Evolutionary conservation across 805 yeast species (phyloP), one percentile per base, ranked within the genome.

Genomic region (Saturnispora ahearnii): DNA sequence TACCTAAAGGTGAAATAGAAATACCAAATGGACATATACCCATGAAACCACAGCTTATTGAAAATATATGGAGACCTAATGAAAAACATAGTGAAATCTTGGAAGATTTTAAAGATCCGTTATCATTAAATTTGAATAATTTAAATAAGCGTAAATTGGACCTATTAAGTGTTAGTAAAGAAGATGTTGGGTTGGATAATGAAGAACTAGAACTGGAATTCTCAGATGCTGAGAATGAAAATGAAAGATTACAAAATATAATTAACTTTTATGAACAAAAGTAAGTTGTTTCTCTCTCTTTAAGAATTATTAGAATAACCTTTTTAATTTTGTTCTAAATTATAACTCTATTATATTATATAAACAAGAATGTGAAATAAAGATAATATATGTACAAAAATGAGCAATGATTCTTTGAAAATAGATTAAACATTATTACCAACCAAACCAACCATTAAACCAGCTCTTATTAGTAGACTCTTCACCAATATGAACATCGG

Each of bases 381-480:
- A 42, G 31, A n/a, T 18, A 15, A 15, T 31, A 41, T 29, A 9
- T 5, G 33, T 11, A 13, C n/a, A 36, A 8, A 21, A 18, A 36
- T 36, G 6, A 8, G 21, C 40, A 36, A 18, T 18, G 24, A 12
- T 18, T 18, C 8, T 18, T 7, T 22, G 21, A 10, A 15, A 12
- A 11, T 34, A 34, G 12, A 11, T 32, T 30, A 28, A 41, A 42
- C 47, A 44, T 7, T 44, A 40, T 38, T 36, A 53, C 46, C 50
- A 53, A 28, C 48, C 45, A 37, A 56, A 57, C 59, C 60, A 57
- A 46, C 52, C 43, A 15, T 47, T 36, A 44, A 61, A 62, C 66
- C 66, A 62, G 15, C 62, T 57, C 33, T 52, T n/a, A 28, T 48
- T 38, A 53, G 51, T 51, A 45, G 62, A 49, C 54, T 68, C 65